Base-by-base conservation (phyloP, 352 stramenopile genomes). In the Blastocystis sp. region DNA sequence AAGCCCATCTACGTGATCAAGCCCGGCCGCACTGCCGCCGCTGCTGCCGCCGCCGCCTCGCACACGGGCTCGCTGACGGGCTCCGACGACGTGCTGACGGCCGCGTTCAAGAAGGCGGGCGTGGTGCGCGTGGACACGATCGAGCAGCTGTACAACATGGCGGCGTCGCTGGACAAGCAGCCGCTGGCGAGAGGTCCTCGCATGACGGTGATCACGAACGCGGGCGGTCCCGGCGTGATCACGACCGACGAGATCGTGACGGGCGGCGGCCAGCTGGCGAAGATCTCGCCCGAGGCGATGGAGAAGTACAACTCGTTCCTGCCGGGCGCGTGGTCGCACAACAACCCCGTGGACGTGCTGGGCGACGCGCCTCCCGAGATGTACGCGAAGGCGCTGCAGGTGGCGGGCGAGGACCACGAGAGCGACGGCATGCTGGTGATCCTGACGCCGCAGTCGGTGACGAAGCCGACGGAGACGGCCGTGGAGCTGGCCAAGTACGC, bases 1-100 rank as follows among this genome's bases (percentile, higher is more conserved):
- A 91, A 91, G 78, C 90, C 90, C 19, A 90, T 91, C 48, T 89
- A 91, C 60, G 89, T 91, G 1, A 91, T 91, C 48, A 91, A 91
- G 66, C 88, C 89, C 19, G 90, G 90, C 45, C 81, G 89, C 34
- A 90, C 89, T 2, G 64, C 89, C 53, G 79, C 89, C 59, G 90
- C 81, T 5, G 88, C 89, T 19, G 86, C 69, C 48, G 90, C 90
- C 28, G 89, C 89, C 45, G 76, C 88, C 74, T 90, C 88, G n/a
- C 90, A 91, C 62, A 91, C 90, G 45, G 90, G 90, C 2, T 89
- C 78, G 62, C 28, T 34, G 28, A 34, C 28, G 28, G 28, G 28
- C 28, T 34, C 28, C 28, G 28, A 34, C 28, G 28, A 34, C 28
- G 28, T 34, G 28, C 28, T 34, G 28, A 34, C 28, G 28, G 28